Evolutionary conservation across 2,329 filamentous ascomycete genomes (phyloP), one percentile per base, ranked within the genome.

Genomic region (Lasiodiplodia sp.): DNA sequence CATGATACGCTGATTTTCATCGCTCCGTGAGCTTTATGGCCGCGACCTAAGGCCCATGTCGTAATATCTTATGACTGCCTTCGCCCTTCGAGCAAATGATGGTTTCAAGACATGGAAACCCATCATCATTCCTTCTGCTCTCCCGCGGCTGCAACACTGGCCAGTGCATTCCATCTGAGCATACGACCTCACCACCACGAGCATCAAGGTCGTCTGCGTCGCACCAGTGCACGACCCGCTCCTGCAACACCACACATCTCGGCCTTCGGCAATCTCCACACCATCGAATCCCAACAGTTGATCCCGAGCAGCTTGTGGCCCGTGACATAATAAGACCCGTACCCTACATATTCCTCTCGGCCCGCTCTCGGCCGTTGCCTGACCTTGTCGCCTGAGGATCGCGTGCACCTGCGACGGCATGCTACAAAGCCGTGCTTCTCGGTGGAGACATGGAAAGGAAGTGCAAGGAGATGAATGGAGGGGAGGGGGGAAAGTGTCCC

Each of bases 151-250:
- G 44, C 58, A 63, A 63, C 40, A 28, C 23, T 63, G 47, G 60
- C 44, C 47, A 21, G 60, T 64, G 60, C 60, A 52, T 38, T 25
- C 25, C 23, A 18, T 23, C 25, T 49, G 25, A 14, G 31, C 23
- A 60, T 21, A 38, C n/a, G 6, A 52, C 60, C 25, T 52, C 44
- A 44, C 34, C 58, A 62, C 25, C 58, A 11, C 40, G 23, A 25
- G 16, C 2, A 11, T n/a, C 56, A 47, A 51, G 21, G 23, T 11
- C 16, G 31, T 53, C 28, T 49, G n/a, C n/a, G 28, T 64, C 60
- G 47, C 60, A 64, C 60, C 47, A 64, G 60, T 38, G 60, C 60
- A 52, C 60, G 31, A 52, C 44, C 60, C 60, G 60, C 44, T 10
- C 60, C 8, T 52, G 47, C 23, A 23, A 38, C 60, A 52, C n/a